These are phyloP conservation scores for Cutaneotrichosporon cavernicola DNA, from an alignment of 1,284 basidiomycete species.

Conservation along the genomic window DNA sequence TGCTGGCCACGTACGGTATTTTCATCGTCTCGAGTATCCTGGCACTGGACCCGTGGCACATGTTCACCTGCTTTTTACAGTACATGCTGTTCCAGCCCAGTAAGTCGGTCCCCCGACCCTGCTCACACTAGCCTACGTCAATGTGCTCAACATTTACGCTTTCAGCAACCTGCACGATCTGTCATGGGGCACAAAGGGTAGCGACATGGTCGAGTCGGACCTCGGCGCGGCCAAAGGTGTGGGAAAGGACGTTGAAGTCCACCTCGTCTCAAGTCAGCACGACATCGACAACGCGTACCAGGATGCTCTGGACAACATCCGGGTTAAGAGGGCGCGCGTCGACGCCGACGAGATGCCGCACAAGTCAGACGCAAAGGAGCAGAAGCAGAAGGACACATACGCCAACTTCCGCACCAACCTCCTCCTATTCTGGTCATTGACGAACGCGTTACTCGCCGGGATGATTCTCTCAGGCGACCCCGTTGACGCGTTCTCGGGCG, in stretches of 20 bases:
- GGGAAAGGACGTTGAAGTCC: constrained; percentile 77
- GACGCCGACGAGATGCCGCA: constrained; percentile 41
- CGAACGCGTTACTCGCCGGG: constrained; percentile 74
- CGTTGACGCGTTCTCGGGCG: constrained; percentile 63
- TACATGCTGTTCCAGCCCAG: constrained; percentile 70
- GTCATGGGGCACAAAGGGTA: constrained; percentile 86
- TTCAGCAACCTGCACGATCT: constrained; percentile 62
- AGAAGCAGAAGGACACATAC: constrained; percentile 80
- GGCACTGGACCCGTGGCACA: constrained; percentile 63
- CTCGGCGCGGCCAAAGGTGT: constrained; percentile 67
- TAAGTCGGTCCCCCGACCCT: constrained; percentile 27
- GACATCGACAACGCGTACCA: constrained; percentile 88
- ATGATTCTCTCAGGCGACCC: constrained; percentile 72
- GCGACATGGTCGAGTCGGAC: constrained; percentile 66
- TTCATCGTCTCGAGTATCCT: constrained; percentile 75
- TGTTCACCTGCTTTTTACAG: constrained; percentile 84
- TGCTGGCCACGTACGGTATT: constrained; percentile 77
- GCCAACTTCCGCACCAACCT: constrained; percentile 74
- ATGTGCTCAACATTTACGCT: constrained; percentile 36
- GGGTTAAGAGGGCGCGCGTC: constrained; percentile 44
- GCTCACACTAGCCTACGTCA: constrained; percentile 23
- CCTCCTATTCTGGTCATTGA: constrained; percentile 47
- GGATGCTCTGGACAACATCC: constrained; percentile 77
- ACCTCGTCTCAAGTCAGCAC: constrained; percentile 77
- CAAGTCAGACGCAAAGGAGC: constrained; percentile 61